Base-by-base conservation (phyloP, 352 stramenopile genomes). In the Phytophthora macrochlamydospora region DNA sequence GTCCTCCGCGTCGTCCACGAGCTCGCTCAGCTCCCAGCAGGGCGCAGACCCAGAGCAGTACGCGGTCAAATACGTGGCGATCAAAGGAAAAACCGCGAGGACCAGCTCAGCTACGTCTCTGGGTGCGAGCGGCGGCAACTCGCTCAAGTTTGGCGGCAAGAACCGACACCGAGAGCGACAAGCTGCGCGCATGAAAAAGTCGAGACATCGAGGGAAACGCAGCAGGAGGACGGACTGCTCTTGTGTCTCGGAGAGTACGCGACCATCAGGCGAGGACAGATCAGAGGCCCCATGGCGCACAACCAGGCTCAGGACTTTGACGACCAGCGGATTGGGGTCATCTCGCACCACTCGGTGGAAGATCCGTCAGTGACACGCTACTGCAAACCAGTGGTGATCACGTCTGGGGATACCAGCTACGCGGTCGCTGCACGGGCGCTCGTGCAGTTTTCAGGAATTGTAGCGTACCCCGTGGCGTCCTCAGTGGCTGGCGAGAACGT, bases 281-380 rank as follows among this genome's bases (percentile, higher is more conserved):
- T 78, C 30, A 71, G 75, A 31, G 63, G 56, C n/a, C 62, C 62
- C n/a, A 73, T 65, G 45, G 58, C 62, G 13, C 50, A 74, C 46
- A 73, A 71, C 42, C 57, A 71, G 32, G 65, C 60, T 2, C 69
- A 74, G 51, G 69, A 77, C n/a, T 62, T 74, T 29, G 69, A 71
- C 11, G 79, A 91, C 59, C 64, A 81, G 11, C 83, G 83, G 2
- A 64, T 91, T 11, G 83, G 83, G 4, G 87, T 91, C 69, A 83
- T 91, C 56, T 82, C 80, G 62, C 76, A 78, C 30, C 81, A 91
- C 52, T 91, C 83, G n/a, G 67, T 91, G 24, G 80, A 87, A 43
- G 83, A 91, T 63, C 79, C 80, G 2, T 72, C 81, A 1, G 69
- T 91, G 24, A 80, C 80, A 31, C 65, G 80, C 18, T 84, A 83